Base-by-base conservation (phyloP, 768 basidiomycete species). In the Amanita subjunquillea region DNA sequence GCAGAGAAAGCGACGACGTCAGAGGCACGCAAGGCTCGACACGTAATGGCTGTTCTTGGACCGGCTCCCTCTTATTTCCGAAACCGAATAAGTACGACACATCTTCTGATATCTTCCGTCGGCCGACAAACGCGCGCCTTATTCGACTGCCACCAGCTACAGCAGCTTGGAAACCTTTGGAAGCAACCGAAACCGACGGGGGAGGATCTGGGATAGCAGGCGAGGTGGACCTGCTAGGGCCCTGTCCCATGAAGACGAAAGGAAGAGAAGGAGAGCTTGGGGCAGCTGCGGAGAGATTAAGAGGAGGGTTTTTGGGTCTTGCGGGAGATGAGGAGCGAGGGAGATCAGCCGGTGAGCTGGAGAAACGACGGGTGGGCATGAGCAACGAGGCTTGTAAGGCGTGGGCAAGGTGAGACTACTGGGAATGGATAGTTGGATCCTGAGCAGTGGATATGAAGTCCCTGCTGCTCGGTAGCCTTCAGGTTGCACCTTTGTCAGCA, bases 31-130 rank as follows among this genome's bases (percentile, higher is more conserved):
- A 53, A n/a, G 51, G 29, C 4, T 46, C 51, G 34, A 53, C 51
- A 23, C 51, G 51, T 13, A 53, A 43, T 10, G 4, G 51, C 43
- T 53, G 43, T 38, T 39, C 43, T 36, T 53, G 51, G 32, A 4
- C 22, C 10, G 32, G 44, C 13, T 36, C 13, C 27, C 51, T 36
- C 15, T 44, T 52, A 25, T 17, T 45, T 17, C 29, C 29, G 17
- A 42, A 45, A 48, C 48, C 51, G 3, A 38, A 38, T 13, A 29
- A 17, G 10, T 37, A 30, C 34, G 43, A 60, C 47, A 65, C 60
- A 59, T 79, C 77, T 59, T 78, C 77, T 6, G 79, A 73, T 62
- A 77, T 79, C 69, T 80, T 83, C 55, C 78, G 69, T 43, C 81
- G 73, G 17, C 63, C 70, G 40, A 68, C 79, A 59, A 82, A 79